phyloP scores from a whole-genome alignment of 169 alveolate genomes.

The Plasmodium yoelii region DNA sequence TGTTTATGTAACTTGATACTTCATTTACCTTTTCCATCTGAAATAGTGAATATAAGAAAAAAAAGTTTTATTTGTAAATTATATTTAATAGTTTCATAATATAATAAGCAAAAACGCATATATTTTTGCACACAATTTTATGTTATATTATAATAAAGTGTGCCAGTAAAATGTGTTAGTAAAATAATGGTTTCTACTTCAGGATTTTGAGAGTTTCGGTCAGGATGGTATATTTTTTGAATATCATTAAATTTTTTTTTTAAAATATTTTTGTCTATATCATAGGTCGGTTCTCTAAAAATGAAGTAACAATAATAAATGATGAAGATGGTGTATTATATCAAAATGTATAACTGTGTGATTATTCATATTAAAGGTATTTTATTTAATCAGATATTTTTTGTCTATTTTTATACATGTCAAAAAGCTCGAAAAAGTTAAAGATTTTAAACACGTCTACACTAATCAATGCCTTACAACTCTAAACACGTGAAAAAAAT shows the following conservation, averaged over 20 bases:
- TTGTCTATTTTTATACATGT: conserved; percentile 16
- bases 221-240: conserved; percentile 66
- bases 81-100: background rate
- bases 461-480: conserved; percentile 50
- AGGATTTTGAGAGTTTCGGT: conserved; percentile 21
- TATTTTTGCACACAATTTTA: background rate
- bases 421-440: conserved; percentile 56
- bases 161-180: background rate
- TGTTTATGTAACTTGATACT: conserved; percentile 60
- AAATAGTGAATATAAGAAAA: conserved; percentile 2
- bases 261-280: conserved; percentile 47
- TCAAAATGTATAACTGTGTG: too few relatives aligned
- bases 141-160: conserved; percentile 9
- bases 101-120: background rate
- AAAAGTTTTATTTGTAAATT: background rate
- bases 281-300: conserved; percentile 29
- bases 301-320: background rate
- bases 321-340: too few relatives aligned
- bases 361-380: too few relatives aligned
- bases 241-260: conserved; percentile 55
- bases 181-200: conserved; percentile 3
- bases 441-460: conserved; percentile 49
- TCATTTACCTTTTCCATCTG: conserved; percentile 56
- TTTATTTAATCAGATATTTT: background rate
- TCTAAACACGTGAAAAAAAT: conserved; percentile 4